Percentiles rank a stretch among this genome's conserved stretches.
Evolutionary conservation across 176 grass and related monocot genomes (phyloP).

Genomic region (Rhipidocladum racemiflorum): DNA sequence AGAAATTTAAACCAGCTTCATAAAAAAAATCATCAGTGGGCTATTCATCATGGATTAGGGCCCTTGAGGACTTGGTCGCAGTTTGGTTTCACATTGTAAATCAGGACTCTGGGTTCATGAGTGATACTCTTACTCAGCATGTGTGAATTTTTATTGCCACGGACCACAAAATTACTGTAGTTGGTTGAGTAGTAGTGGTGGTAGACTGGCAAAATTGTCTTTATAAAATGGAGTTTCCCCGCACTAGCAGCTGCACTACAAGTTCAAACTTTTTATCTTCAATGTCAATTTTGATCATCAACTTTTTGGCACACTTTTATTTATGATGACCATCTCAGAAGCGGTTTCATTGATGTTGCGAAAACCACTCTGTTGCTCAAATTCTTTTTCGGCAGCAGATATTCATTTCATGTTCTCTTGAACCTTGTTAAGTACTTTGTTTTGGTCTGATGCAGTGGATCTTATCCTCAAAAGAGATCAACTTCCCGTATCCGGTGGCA

Average conservation of each 20-base stretch:
- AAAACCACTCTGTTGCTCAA: not conserved
- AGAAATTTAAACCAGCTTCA: not conserved
- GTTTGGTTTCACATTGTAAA: not conserved
- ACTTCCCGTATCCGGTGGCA: constrained; percentile 98
- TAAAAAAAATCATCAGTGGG: too few relatives aligned
- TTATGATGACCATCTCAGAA: not conserved
- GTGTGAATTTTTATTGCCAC: not conserved
- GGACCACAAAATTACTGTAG: not conserved
- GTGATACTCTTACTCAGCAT: not conserved
- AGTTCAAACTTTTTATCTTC: not conserved
- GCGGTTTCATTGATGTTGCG: not conserved
- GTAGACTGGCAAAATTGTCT: not conserved
- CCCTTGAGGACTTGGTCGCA: not conserved
- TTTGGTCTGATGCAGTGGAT: constrained; percentile 69
- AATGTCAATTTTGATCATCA: not conserved
- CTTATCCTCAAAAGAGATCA: constrained; percentile 91
- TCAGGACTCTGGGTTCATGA: not conserved
- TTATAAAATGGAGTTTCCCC: not conserved
- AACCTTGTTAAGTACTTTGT: constrained; percentile 25
- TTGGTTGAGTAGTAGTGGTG: not conserved
- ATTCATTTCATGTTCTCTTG: not conserved
- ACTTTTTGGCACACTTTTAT: not conserved
- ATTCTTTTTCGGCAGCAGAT: not conserved
- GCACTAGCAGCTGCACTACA: not conserved
- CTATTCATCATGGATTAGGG: too few relatives aligned